Evolutionary conservation across 2,329 filamentous ascomycete genomes (phyloP), one percentile per base, ranked within the genome.

Genomic region (Fusarium guadeloupense): DNA sequence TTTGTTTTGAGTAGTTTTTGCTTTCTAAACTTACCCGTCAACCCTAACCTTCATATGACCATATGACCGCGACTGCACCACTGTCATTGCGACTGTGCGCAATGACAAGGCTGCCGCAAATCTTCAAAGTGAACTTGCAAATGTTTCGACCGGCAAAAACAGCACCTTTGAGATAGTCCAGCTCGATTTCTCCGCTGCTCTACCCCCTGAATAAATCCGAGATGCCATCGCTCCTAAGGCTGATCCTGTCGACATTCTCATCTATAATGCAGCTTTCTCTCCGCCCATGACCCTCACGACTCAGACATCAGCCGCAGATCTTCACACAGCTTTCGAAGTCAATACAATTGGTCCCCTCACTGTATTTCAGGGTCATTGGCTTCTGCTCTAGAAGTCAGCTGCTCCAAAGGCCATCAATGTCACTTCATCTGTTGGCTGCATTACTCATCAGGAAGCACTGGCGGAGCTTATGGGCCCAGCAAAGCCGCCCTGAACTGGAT

Each of bases 241-340:
- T 60, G 60, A 64, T 13, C 68, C 75, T 16, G 68, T 86, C n/a
- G 82, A 85, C 38, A 68, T 82, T 7, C 75, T 85, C 4, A 77
- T 85, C 57, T 80, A 79, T 53, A 85, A 85, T 56, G 82, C 82
- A 0, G 82, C 77, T 3, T 75, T 67, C 64, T 13, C 68, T 69
- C 9, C 64, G 69, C 33, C 74, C 72, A 54, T 69, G 64, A 2
- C 62, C 69, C 2, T 30, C 4, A 70, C 75, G 0, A 44, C 64
- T 5, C 64, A 71, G 19, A 77, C 45, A 21, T 75, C 66, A 5
- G 64, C 66, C 5, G 62, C 59, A 3, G 75, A 79, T 38, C 59
- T 83, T 28, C 69, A 71, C 7, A 57, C 73, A 2, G 72, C 79
- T 8, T 74, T 81, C 51, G 72, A 80, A 9, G 69, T 79, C 38